Base-by-base conservation (phyloP, 345 rosid genomes). In the Euphorbia pulcherrima region DNA sequence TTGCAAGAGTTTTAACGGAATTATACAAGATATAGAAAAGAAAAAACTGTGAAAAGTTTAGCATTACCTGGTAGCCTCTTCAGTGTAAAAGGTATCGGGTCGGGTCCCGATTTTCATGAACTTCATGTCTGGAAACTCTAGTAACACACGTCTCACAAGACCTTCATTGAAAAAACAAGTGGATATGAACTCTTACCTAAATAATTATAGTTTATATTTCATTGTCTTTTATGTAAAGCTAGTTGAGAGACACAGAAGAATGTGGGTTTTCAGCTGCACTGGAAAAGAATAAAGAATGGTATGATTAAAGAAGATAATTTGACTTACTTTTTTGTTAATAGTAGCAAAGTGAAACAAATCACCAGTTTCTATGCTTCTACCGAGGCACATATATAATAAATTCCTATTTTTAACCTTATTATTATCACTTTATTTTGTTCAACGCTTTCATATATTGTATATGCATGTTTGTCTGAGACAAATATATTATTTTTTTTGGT, bases 1-100 rank as follows among this genome's bases (percentile, higher is more conserved):
- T n/a, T n/a, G 37, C 37, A 33, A 33, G 3, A 33, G 37, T n/a
- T n/a, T n/a, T n/a, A n/a, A n/a, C n/a, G n/a, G n/a, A n/a, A n/a
- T n/a, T n/a, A n/a, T n/a, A n/a, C 37, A 33, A 33, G 7, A 33
- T 3, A 2, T 3, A 33, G 37, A 3, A 33, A 33, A 33, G 37
- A 33, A 33, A 33, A n/a, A n/a, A n/a, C n/a, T n/a, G n/a, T n/a
- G n/a, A n/a, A n/a, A n/a, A n/a, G n/a, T n/a, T n/a, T n/a, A n/a
- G n/a, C n/a, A n/a, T n/a, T n/a, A 90, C 99, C 98, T 87, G 76
- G 90, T 90, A 65, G 97, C 86, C 71, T 86, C 97, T 83, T 95
- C 96, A 57, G 97, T 83, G 60, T 81, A 88, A 79, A 92, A 92
- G 52, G 97, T 89, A 76, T 95, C 97, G 5, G 90, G 94, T 80